Evolutionary conservation across 108 stramenopile species (phyloP).

Genomic region (Cyclostephanos tholiformis): DNA sequence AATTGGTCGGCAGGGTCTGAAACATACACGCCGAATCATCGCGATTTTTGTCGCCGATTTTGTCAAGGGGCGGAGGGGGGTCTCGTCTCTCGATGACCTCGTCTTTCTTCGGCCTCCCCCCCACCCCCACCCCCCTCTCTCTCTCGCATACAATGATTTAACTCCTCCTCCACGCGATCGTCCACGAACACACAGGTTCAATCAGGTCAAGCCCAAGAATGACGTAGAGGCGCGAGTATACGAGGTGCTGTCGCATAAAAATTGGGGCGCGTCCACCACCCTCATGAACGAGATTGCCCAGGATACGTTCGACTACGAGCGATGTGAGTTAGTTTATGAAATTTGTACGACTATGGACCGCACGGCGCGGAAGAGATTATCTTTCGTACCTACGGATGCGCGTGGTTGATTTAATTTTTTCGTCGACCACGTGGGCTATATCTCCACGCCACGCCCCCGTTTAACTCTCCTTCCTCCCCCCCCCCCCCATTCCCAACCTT

Average conservation of each 20-base stretch:
- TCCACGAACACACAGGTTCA: conserved; percentile 80
- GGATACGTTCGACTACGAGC: conserved; percentile 92
- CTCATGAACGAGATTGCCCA: conserved; percentile 93
- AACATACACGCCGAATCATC: too few species aligned
- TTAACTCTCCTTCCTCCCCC: too few species aligned
- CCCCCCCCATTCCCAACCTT: neutral
- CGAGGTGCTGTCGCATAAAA: conserved; percentile 97
- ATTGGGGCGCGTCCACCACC: conserved; percentile 97
- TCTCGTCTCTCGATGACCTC: too few species aligned
- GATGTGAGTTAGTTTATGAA: conserved; percentile 46
- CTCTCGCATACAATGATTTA: neutral
- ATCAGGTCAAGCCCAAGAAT: conserved; percentile 90
- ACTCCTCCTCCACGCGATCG: neutral
- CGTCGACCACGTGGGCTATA: too few species aligned
- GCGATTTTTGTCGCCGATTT: too few species aligned
- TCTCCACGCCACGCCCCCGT: too few species aligned
- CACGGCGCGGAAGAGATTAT: too few species aligned
- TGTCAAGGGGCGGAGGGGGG: too few species aligned
- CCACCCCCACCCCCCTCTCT: conserved; percentile 4
- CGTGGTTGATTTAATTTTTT: too few species aligned
- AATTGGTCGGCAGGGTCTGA: too few species aligned
- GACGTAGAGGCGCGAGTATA: conserved; percentile 95
- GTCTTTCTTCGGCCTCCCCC: neutral
- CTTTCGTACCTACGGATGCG: too few species aligned
- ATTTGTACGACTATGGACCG: too few species aligned